Conservation (phyloP, 306 rosid genomes). For the Lagenaria siceraria region DNA sequence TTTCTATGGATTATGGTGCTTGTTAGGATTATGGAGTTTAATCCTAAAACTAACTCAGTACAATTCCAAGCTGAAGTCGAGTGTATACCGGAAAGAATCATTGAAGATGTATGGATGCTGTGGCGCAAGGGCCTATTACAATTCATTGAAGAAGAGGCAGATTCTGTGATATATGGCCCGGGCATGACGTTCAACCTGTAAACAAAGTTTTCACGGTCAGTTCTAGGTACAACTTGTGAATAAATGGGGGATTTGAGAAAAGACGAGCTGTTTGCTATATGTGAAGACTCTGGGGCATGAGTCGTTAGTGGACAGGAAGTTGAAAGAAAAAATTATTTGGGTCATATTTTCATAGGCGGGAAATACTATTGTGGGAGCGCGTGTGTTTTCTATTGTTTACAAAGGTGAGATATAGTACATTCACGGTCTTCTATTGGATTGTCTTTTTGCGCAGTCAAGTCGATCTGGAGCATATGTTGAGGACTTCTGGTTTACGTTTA, state of each 20-base stretch:
- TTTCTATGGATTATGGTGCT: not conserved
- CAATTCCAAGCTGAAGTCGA: not conserved
- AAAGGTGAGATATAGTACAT: no score
- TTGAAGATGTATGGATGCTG: not conserved
- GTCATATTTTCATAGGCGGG: no score
- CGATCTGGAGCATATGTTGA: no score
- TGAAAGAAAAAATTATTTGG: not conserved
- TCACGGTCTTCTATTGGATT: no score
- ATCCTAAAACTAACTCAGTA: not conserved
- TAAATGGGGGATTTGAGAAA: not conserved
- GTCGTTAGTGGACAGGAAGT: not conserved
- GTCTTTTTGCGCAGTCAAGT: no score
- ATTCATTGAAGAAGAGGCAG: not conserved
- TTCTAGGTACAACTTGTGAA: not conserved
- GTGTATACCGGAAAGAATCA: not conserved
- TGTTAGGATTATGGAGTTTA: not conserved
- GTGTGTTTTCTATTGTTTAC: no score
- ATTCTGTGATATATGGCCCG: not conserved
- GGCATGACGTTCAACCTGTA: not conserved
- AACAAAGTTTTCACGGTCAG: not conserved
- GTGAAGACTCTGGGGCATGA: not conserved
- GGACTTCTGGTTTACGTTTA: no score
- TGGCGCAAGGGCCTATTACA: not conserved
- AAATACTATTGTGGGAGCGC: no score
- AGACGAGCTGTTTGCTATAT: not conserved